Conservation (phyloP, 495 filamentous ascomycete genomes). For the Lasiosphaeris hirsuta region DNA sequence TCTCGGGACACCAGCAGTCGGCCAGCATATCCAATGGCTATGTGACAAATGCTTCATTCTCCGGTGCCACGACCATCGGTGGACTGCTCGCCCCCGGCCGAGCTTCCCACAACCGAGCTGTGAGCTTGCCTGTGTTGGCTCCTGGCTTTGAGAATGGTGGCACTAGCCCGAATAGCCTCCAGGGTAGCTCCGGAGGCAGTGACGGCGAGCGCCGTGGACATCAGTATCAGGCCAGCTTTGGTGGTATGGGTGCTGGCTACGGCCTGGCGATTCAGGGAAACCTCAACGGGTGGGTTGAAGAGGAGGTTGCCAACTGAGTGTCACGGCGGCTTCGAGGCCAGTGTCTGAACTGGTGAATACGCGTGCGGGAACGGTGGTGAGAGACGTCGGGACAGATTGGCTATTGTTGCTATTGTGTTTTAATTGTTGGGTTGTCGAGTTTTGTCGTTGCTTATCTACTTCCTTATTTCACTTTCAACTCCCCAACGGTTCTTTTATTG, state of each 20-base stretch:
- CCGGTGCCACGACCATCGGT: constrained; percentile 64
- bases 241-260: constrained; percentile 48
- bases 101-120: constrained; percentile 75
- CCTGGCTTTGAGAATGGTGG: constrained; percentile 50
- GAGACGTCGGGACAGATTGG: constrained; percentile 8
- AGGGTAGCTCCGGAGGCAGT: constrained; percentile 34
- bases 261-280: constrained; percentile 51
- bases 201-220: constrained; percentile 50
- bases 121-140: constrained; percentile 70
- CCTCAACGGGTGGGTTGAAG: constrained; percentile 55
- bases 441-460: constrained; percentile 7
- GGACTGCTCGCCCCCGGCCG: constrained; percentile 74
- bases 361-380: background rate
- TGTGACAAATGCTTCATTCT: constrained; percentile 45
- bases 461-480: constrained; percentile 9
- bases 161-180: constrained; percentile 43
- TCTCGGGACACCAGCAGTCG: constrained; percentile 56
- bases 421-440: constrained; percentile 20
- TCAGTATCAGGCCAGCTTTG: constrained; percentile 54
- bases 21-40: constrained; percentile 61
- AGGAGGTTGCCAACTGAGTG: constrained; percentile 50
- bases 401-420: constrained; percentile 20
- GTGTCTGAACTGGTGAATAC: background rate
- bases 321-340: too few species aligned
- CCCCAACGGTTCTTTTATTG: constrained; percentile 13